Conservation (phyloP, 2,329 filamentous ascomycete species). For the Aspergillus puulaauensis region DNA sequence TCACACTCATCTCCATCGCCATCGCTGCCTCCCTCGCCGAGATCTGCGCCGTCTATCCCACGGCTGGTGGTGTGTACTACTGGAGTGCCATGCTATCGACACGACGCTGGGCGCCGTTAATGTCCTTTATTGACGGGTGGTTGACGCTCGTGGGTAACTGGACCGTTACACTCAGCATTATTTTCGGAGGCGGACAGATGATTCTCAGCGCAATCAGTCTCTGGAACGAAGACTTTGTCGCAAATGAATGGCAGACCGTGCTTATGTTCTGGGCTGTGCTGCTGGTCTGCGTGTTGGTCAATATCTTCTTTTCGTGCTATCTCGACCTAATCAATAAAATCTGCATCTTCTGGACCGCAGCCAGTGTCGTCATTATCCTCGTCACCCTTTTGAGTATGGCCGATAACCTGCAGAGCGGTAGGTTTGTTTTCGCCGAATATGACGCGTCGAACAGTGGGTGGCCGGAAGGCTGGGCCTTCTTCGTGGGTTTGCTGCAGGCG, state of each 20-base stretch:
- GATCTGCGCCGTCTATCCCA: slow-evolving; percentile 68
- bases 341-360: slow-evolving; percentile 70
- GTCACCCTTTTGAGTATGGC: slow-evolving; percentile 61
- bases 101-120: slow-evolving; percentile 63
- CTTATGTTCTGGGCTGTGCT: slow-evolving; percentile 72
- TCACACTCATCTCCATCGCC: slow-evolving; percentile 61
- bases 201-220: slow-evolving; percentile 66
- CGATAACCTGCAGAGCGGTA: slow-evolving; percentile 55
- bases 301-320: slow-evolving; percentile 62
- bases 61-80: slow-evolving; percentile 70
- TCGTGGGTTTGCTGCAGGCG: slow-evolving; percentile 68
- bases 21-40: slow-evolving; percentile 68
- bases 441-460: slow-evolving; percentile 67
- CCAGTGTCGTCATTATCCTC: slow-evolving; percentile 67
- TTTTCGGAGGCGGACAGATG: slow-evolving; percentile 70
- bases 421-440: slow-evolving; percentile 68
- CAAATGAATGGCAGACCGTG: slow-evolving; percentile 68
- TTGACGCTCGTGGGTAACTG: slow-evolving; percentile 71
- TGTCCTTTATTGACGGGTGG: slow-evolving; percentile 71
- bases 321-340: slow-evolving; percentile 70
- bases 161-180: slow-evolving; percentile 67
- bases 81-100: slow-evolving; percentile 68
- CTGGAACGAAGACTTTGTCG: slow-evolving; percentile 66
- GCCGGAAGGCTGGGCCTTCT: slow-evolving; percentile 70
- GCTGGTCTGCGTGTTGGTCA: slow-evolving; percentile 62